Conservation (phyloP, 2,329 filamentous ascomycete species). For the Penicillium palitans region DNA sequence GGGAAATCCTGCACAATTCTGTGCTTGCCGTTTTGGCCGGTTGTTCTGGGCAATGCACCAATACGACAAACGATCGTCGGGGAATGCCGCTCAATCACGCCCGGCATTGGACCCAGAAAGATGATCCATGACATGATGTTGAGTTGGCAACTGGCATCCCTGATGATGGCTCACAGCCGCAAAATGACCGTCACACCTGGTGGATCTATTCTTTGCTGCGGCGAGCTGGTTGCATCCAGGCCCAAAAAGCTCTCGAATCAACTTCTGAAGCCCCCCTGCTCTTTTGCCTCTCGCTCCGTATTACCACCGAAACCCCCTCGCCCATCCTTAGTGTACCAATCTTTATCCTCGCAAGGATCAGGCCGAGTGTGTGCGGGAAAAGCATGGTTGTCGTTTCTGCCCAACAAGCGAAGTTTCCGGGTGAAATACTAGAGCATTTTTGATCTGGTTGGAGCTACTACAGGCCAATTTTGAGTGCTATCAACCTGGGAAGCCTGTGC, state of each 20-base stretch:
- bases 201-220: slow-evolving; percentile 22
- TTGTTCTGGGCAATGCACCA: slow-evolving; percentile 5
- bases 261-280: slow-evolving; percentile 31
- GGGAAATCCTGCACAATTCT: slow-evolving; percentile 11
- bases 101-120: slow-evolving; percentile 18
- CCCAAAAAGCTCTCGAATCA: slow-evolving; percentile 24
- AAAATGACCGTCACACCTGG: slow-evolving; percentile 19
- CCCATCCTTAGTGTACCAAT: slow-evolving; percentile 25
- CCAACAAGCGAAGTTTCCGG: slow-evolving; percentile 25
- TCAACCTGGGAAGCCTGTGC: slow-evolving; percentile 10
- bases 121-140: slow-evolving; percentile 29
- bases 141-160: slow-evolving; percentile 34
- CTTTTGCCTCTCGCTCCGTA: slow-evolving; percentile 27
- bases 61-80: slow-evolving; percentile 28
- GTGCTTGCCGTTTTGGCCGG: slow-evolving; percentile 11
- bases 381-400: slow-evolving; percentile 22
- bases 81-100: slow-evolving; percentile 20
- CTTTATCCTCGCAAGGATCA: slow-evolving; percentile 32
- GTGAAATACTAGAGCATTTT: slow-evolving; percentile 4
- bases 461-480: slow-evolving; percentile 10
- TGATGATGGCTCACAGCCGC: slow-evolving; percentile 25
- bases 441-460: slow-evolving; percentile 4
- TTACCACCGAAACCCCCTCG: slow-evolving; percentile 26
- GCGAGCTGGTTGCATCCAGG: slow-evolving; percentile 20
- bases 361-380: slow-evolving; percentile 14